phyloP scores from a whole-genome alignment of 1,284 basidiomycete genomes.

The Boletus sp. region DNA sequence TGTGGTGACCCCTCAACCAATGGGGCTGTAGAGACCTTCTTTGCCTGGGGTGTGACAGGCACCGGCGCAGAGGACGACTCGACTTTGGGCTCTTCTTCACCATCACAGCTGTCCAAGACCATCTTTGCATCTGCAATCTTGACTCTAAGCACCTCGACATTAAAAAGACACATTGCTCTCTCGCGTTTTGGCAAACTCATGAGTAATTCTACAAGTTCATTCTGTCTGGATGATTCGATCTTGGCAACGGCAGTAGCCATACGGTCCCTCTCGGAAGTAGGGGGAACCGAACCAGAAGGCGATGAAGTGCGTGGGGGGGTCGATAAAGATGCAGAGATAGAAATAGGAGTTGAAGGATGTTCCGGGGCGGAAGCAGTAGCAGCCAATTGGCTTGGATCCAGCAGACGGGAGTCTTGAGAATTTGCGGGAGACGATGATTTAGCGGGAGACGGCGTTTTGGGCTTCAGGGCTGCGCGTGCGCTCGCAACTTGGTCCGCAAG shows the following conservation, averaged over 20 bases:
- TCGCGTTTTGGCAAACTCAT: conserved; percentile 88
- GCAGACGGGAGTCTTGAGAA: conserved; percentile 65
- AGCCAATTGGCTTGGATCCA: conserved; percentile 61
- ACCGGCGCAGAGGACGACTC: conserved; percentile 28
- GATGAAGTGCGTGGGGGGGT: conserved; percentile 82
- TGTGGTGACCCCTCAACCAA: conserved; percentile 60
- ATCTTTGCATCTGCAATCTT: conserved; percentile 85
- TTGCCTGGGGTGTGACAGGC: conserved; percentile 63
- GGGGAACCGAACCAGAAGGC: conserved; percentile 73
- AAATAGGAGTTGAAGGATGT: conserved; percentile 81
- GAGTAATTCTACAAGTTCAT: conserved; percentile 75
- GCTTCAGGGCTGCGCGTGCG: conserved; percentile 46
- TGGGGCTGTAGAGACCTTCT: conserved; percentile 49
- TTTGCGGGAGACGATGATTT: conserved; percentile 52
- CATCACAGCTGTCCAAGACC: conserved; percentile 74
- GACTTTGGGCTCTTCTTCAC: conserved; percentile 48
- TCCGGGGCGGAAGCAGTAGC: conserved; percentile 82
- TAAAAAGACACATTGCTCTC: conserved; percentile 89
- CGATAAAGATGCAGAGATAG: conserved; percentile 68
- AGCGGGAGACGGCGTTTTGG: conserved; percentile 48
- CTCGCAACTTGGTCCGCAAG: conserved; percentile 64
- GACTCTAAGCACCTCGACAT: conserved; percentile 72
- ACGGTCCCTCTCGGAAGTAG: conserved; percentile 73
- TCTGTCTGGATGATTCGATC: conserved; percentile 57
- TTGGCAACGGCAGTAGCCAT: conserved; percentile 69